phyloP scores from a whole-genome alignment of 2,329 filamentous ascomycete species.

The Sclerotinia minor region DNA sequence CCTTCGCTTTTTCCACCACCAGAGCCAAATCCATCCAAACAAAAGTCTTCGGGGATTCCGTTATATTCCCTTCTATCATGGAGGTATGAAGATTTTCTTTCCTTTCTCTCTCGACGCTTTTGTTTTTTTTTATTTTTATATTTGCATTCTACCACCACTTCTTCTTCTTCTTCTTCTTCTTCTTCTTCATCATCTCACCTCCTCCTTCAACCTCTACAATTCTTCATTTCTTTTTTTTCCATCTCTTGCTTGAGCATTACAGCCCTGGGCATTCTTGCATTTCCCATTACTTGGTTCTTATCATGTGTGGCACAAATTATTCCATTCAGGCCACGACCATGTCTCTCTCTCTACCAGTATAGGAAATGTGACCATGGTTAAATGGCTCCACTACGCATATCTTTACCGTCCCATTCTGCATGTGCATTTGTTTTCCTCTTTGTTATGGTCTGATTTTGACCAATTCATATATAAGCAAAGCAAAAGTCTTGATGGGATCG shows the following conservation, averaged over 20 bases:
- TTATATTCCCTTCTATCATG: conserved; percentile 24
- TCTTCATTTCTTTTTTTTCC: background rate
- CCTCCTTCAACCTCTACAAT: background rate
- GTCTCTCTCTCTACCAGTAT: background rate
- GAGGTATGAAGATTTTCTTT: conserved; percentile 28
- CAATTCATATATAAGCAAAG: background rate
- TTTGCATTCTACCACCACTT: too few relatives aligned
- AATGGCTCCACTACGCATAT: conserved; percentile 14
- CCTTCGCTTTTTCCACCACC: background rate
- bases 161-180: background rate
- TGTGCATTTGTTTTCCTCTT: background rate
- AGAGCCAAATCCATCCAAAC: too few relatives aligned
- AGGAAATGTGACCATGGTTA: conserved; percentile 5
- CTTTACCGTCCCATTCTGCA: background rate
- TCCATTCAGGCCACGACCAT: background rate
- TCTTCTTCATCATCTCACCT: too few relatives aligned
- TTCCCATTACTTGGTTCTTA: background rate
- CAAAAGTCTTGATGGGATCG: background rate
- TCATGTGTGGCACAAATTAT: conserved; percentile 3
- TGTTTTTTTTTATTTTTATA: too few relatives aligned
- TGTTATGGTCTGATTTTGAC: background rate
- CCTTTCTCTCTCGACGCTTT: background rate
- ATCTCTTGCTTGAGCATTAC: background rate
- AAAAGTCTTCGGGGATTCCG: background rate
- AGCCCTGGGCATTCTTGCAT: background rate